Conservation (phyloP, 106 monocot genomes). For the Cymbidium sinense region DNA sequence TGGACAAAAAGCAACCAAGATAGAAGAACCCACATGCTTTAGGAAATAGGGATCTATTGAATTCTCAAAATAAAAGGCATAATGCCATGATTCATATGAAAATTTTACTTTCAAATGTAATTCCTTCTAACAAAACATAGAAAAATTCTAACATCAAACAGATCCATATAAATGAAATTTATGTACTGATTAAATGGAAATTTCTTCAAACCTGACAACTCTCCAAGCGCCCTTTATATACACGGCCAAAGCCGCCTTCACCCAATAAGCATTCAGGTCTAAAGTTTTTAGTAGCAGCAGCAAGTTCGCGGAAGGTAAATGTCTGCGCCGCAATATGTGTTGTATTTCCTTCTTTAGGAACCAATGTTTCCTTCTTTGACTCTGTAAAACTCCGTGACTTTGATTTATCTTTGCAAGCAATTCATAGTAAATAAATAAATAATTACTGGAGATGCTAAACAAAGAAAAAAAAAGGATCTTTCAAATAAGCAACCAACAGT, state of each 20-base stretch:
- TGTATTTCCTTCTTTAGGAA: constrained; percentile 20
- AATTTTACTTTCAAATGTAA: neutral
- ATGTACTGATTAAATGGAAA: neutral
- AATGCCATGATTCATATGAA: neutral
- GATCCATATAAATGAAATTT: constrained; percentile 1
- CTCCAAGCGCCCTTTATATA: constrained; percentile 49
- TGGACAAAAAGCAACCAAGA: neutral
- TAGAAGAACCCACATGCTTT: neutral
- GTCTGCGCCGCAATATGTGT: constrained; percentile 47
- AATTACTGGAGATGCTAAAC: neutral
- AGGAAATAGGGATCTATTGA: neutral
- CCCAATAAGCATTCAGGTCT: constrained; percentile 43
- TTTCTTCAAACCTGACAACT: constrained; percentile 32
- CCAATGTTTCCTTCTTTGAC: constrained; percentile 23
- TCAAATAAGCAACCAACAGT: neutral
- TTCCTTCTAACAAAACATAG: neutral
- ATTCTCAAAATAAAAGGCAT: neutral
- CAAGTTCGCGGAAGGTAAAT: constrained; percentile 49
- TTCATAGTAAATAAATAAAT: neutral
- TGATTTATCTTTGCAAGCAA: constrained; percentile 34
- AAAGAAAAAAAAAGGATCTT: neutral
- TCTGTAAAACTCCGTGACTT: constrained; percentile 21
- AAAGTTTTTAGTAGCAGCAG: constrained; percentile 45
- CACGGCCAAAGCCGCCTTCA: constrained; percentile 57
- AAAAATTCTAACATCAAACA: neutral